Base-by-base conservation (phyloP, 352 stramenopile genomes). In the Heterotrichella gracilis region DNA sequence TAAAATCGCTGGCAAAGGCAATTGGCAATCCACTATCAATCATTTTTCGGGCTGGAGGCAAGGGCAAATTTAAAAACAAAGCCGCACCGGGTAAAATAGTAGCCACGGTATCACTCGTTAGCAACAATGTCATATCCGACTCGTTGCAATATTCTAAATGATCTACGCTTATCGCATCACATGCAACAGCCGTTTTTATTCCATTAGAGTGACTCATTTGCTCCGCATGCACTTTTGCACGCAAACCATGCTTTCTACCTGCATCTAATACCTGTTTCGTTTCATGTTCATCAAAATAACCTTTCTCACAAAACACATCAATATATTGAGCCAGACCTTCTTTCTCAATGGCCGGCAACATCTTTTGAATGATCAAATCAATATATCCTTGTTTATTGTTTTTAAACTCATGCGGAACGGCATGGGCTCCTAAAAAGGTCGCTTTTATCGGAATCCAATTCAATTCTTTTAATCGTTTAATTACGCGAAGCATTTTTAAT, bases 101-200 rank as follows among this genome's bases (percentile, higher is more conserved):
- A 19, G 70, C 22, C 19, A 73, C 63, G 2, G 67, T 72, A 3
- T 39, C 9, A 22, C 68, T 72, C 21, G 71, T 68, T 72, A 32
- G 25, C 63, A 73, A 39, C 2, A 19, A 25, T 0, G 71, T n/a
- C 20, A 73, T 73, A 42, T 71, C 70, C 3, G 32, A 17, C 21
- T 73, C 70, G 19, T 22, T 64, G 25, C 39, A 64, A 72, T 70
- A 73, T 69, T 73, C 70, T 22, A 71, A 73, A 72, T 73, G 70
- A 68, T 73, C 70, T n/a, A 71, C 40, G 63, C 70, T 73, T 17
- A 73, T 19, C 2, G 68, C 67, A 4, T 17, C 25, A 69, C 40
- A 71, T 69, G 22, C 67, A 3, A 32, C 22, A 20, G 68, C 68
- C 13, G 32, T n/a, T n/a, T 53, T 9, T 9, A 53, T 53, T 17